phyloP scores from a whole-genome alignment of 495 filamentous ascomycete genomes.

The Neurospora sp. region DNA sequence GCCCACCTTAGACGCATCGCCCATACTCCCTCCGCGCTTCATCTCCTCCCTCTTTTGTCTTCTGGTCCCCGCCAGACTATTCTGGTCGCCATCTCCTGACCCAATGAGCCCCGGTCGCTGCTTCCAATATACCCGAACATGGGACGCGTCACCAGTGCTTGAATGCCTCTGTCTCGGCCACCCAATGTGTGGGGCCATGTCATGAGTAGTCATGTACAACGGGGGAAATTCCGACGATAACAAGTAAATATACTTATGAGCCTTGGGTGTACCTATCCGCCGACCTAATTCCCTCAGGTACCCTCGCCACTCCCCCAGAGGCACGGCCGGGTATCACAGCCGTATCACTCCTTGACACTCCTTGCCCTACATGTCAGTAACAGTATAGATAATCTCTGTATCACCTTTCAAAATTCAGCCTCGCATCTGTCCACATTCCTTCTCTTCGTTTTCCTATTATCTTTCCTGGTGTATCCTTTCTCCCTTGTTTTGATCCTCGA shows the following conservation, averaged over 20 bases:
- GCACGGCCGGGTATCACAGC: not conserved
- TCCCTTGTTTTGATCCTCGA: not conserved
- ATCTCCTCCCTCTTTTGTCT: not conserved
- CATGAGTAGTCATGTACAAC: not conserved
- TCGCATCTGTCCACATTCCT: not conserved
- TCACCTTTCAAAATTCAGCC: not conserved
- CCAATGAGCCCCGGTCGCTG: not conserved
- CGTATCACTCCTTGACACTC: not conserved
- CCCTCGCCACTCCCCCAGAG: not conserved
- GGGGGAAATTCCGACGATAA: not conserved
- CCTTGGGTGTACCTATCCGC: not conserved
- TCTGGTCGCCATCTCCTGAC: not conserved
- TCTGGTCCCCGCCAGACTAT: not conserved
- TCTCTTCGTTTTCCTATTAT: not conserved
- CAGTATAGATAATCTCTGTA: not conserved
- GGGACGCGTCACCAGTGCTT: not conserved
- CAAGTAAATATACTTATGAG: not conserved
- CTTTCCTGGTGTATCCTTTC: not conserved
- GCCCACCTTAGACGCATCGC: not conserved
- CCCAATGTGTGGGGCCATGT: not conserved
- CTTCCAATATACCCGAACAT: not conserved
- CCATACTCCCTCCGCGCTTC: not conserved
- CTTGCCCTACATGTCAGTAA: not conserved
- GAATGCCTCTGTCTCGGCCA: not conserved
- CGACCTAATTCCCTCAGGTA: not conserved